These are phyloP conservation scores for Ananas comosus DNA, from an alignment of 176 grass and related monocot species.

Conservation along the genomic window DNA sequence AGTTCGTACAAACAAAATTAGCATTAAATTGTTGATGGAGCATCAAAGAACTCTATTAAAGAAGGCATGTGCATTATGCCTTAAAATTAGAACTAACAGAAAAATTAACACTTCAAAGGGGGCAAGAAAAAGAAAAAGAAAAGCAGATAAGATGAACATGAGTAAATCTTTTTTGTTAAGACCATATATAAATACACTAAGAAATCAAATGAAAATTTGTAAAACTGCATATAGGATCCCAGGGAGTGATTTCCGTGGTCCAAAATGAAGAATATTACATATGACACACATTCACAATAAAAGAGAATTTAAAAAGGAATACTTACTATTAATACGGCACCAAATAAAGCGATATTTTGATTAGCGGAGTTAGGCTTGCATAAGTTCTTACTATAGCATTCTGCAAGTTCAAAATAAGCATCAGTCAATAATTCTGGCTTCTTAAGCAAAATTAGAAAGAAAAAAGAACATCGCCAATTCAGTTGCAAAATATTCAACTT, in stretches of 20 bases:
- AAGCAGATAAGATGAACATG: neutral
- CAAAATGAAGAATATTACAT: neutral
- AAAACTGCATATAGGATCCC: too few relatives aligned
- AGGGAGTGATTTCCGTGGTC: neutral
- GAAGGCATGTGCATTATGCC: too few relatives aligned
- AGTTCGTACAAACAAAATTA: too few relatives aligned
- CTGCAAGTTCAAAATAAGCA: conserved; percentile 34
- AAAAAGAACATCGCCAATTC: neutral
- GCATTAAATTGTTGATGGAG: too few relatives aligned
- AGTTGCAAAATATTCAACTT: neutral
- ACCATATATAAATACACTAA: too few relatives aligned
- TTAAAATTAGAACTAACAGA: too few relatives aligned
- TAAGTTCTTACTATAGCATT: conserved; percentile 36
- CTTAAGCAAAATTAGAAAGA: conserved; percentile 2
- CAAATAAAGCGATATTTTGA: conserved; percentile 39
- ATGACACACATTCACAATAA: neutral
- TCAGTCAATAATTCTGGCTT: neutral
- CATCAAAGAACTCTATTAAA: too few relatives aligned
- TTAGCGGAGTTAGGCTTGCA: conserved; percentile 45
- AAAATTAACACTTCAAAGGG: too few relatives aligned
- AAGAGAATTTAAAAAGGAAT: neutral
- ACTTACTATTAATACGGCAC: conserved; percentile 54
- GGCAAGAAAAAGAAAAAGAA: too few relatives aligned
- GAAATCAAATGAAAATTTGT: too few relatives aligned
- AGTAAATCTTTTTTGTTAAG: too few relatives aligned